phyloP scores from a whole-genome alignment of 1,139 yeast species.

The Magnusiomyces magnusii region DNA sequence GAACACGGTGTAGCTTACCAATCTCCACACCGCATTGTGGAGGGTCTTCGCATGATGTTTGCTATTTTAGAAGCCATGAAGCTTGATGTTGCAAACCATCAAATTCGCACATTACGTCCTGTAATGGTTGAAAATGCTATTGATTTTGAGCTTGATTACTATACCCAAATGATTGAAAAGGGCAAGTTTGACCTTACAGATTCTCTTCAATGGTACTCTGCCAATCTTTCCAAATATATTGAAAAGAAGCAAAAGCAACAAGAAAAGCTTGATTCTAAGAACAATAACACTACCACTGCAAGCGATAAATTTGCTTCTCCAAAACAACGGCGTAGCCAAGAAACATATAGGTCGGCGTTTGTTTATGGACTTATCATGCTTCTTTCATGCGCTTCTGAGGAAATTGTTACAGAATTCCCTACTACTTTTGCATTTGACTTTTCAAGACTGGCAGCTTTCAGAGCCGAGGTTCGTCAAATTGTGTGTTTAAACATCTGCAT shows the following conservation, averaged over 20 bases:
- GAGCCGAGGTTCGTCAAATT: conserved; percentile 81
- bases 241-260: not conserved
- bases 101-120: conserved; percentile 78
- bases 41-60: conserved; percentile 72
- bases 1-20: conserved; percentile 50
- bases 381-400: conserved; percentile 59
- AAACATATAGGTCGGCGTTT: conserved; percentile 22
- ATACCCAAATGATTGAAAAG: conserved; percentile 59
- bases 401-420: conserved; percentile 66
- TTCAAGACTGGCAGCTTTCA: conserved; percentile 62
- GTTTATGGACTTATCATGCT: conserved; percentile 51
- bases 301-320: not conserved
- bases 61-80: conserved; percentile 91
- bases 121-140: conserved; percentile 81
- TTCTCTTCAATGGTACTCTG: conserved; percentile 61
- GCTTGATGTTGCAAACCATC: conserved; percentile 91
- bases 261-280: too few species aligned
- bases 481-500: conserved; percentile 73
- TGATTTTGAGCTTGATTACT: conserved; percentile 84
- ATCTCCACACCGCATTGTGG: conserved; percentile 54
- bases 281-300: not conserved
- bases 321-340: not conserved
- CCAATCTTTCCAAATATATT: conserved; percentile 3
- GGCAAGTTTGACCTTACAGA: conserved; percentile 60
- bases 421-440: conserved; percentile 80